These are phyloP conservation scores for Platanthera zijinensis DNA, from an alignment of 106 monocot species.

Conservation along the genomic window DNA sequence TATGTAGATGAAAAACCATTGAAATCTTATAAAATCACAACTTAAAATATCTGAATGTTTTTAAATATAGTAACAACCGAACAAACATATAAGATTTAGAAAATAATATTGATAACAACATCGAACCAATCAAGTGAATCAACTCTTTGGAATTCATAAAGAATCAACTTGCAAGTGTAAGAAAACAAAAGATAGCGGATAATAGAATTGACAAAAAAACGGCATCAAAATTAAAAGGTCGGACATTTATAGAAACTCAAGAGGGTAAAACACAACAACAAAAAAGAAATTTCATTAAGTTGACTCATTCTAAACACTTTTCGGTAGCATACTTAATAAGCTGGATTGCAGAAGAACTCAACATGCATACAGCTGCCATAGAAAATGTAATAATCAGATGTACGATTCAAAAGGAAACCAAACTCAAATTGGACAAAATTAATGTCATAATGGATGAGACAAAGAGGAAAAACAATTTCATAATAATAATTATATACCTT, in stretches of 20 bases:
- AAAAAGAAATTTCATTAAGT: background rate
- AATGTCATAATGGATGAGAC: background rate
- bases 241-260: background rate
- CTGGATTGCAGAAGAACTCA: background rate
- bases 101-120: no score
- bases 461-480: background rate
- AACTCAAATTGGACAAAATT: background rate
- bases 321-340: background rate
- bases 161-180: background rate
- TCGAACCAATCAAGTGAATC: no score
- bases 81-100: no score
- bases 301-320: background rate
- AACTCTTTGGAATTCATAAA: background rate
- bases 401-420: background rate
- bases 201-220: background rate
- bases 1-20: no score
- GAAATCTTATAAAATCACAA: no score
- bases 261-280: background rate
- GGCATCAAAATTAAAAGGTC: background rate
- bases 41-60: no score
- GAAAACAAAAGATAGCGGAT: background rate
- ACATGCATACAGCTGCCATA: background rate
- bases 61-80: no score
- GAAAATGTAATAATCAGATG: background rate
- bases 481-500: constrained; percentile 36